Percentiles rank a stretch among this genome's conserved stretches.
phyloP scores from a whole-genome alignment of 306 rosid species.

The Inga laurina region DNA sequence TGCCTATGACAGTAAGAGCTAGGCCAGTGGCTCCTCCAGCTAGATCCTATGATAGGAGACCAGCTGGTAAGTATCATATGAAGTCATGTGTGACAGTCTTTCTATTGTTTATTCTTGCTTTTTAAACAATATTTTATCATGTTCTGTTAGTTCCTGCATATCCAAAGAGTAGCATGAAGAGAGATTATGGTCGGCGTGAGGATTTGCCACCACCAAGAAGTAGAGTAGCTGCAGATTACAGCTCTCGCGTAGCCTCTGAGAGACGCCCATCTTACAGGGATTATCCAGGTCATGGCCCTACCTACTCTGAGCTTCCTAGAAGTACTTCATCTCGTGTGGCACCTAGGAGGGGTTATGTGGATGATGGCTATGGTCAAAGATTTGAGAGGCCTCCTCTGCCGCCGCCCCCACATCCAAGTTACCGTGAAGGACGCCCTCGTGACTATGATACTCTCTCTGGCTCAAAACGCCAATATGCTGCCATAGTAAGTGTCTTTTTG shows the following conservation, averaged over 20 bases:
- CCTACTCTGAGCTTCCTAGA: constrained; percentile 70
- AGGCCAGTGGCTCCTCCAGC: constrained; percentile 75
- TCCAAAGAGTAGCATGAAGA: constrained; percentile 76
- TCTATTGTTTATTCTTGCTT: background rate
- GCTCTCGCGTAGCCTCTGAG: constrained; percentile 74
- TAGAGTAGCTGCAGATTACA: constrained; percentile 71
- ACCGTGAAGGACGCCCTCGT: constrained; percentile 73
- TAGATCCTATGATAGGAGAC: constrained; percentile 86
- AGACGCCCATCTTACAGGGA: constrained; percentile 82
- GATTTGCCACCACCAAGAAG: constrained; percentile 89
- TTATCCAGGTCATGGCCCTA: constrained; percentile 69
- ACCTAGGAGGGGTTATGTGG: constrained; percentile 84
- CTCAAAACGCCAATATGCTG: constrained; percentile 81
- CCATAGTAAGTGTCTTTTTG: constrained; percentile 50
- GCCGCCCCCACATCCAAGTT: constrained; percentile 60
- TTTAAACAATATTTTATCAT: background rate
- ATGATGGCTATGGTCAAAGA: constrained; percentile 79
- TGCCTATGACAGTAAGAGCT: constrained; percentile 64
- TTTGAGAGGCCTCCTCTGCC: constrained; percentile 83
- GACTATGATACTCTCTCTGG: constrained; percentile 77
- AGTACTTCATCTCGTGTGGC: constrained; percentile 64
- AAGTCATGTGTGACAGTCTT: background rate
- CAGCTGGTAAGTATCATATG: constrained; percentile 57
- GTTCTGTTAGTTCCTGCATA: constrained; percentile 60
- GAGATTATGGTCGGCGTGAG: constrained; percentile 81